These are phyloP conservation scores for Euphrasia arctica DNA, from an alignment of 305 asterid species.

Conservation along the genomic window DNA sequence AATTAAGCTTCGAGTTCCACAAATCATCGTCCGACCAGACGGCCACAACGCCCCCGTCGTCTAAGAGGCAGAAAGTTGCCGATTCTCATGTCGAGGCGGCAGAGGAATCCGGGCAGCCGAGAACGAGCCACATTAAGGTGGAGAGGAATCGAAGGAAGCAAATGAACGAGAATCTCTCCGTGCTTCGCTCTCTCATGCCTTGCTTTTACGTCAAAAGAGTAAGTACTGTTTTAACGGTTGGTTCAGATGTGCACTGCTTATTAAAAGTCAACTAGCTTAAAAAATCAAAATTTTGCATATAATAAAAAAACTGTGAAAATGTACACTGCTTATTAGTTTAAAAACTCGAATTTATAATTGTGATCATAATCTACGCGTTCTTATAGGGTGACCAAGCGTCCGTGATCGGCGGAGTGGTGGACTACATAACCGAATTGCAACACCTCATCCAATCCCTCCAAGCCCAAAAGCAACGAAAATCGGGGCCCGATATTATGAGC, in stretches of 20 bases:
- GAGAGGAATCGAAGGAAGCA: conserved; percentile 89
- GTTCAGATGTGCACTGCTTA: too few species aligned
- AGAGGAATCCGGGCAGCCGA: conserved; percentile 37
- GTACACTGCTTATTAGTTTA: not conserved
- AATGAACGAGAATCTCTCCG: conserved; percentile 73
- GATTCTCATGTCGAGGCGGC: not conserved
- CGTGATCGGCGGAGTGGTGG: conserved; percentile 81
- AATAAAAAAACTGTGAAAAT: not conserved
- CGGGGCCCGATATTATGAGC: conserved; percentile 40
- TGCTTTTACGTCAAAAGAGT: conserved; percentile 84
- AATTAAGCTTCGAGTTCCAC: conserved; percentile 32
- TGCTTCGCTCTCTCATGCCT: conserved; percentile 83
- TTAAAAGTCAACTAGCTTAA: too few species aligned
- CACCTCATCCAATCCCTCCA: conserved; percentile 69
- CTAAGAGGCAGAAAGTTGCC: conserved; percentile 48
- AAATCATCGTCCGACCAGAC: conserved; percentile 11
- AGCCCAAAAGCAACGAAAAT: conserved; percentile 73
- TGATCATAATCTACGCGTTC: not conserved
- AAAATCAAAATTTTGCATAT: too few species aligned
- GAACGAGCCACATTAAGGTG: conserved; percentile 63
- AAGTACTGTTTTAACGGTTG: not conserved
- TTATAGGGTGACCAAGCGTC: conserved; percentile 93
- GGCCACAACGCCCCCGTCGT: conserved; percentile 22
- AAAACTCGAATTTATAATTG: not conserved
- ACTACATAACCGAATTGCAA: conserved; percentile 78